Evolutionary conservation across 2,329 filamentous ascomycete species (phyloP).

Genomic region (Aspergillus sp.): DNA sequence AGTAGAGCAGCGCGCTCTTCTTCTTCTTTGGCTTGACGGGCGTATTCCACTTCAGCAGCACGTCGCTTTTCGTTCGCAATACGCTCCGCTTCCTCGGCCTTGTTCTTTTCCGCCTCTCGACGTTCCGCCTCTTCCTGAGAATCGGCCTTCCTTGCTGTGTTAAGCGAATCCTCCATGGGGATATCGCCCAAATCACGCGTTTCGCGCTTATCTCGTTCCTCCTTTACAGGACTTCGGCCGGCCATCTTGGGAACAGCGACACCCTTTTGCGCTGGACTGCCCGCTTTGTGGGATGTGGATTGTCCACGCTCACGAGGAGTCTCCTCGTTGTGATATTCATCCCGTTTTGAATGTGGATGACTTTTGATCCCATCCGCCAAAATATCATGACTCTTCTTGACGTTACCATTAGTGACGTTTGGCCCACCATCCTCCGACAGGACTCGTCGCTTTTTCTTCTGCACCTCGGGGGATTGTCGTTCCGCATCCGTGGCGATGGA

Average conservation of each 20-base stretch:
- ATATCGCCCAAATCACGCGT: constrained; percentile 21
- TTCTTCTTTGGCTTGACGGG: constrained; percentile 25
- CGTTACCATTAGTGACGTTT: constrained; percentile 22
- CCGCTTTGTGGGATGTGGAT: neutral
- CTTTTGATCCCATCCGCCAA: constrained; percentile 13
- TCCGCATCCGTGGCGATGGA: constrained; percentile 26
- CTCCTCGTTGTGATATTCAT: constrained; percentile 11
- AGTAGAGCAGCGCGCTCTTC: constrained; percentile 28
- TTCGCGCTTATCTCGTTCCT: constrained; percentile 23
- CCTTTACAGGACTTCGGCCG: constrained; percentile 22
- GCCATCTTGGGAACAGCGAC: constrained; percentile 8
- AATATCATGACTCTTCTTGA: constrained; percentile 20
- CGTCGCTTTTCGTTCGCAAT: constrained; percentile 22
- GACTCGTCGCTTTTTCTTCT: constrained; percentile 38
- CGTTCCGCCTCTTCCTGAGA: constrained; percentile 8
- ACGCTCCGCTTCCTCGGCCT: constrained; percentile 23
- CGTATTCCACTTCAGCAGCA: constrained; percentile 23
- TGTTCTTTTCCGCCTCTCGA: constrained; percentile 17
- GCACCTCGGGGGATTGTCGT: constrained; percentile 23
- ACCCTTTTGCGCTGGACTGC: constrained; percentile 5
- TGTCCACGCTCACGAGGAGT: constrained; percentile 7
- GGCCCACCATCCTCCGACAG: constrained; percentile 31
- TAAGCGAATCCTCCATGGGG: constrained; percentile 21
- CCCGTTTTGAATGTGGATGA: constrained; percentile 9
- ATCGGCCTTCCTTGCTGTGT: constrained; percentile 4